phyloP scores from a whole-genome alignment of 2,329 filamentous ascomycete species.

The Stachybotrys chlorohalonatus region DNA sequence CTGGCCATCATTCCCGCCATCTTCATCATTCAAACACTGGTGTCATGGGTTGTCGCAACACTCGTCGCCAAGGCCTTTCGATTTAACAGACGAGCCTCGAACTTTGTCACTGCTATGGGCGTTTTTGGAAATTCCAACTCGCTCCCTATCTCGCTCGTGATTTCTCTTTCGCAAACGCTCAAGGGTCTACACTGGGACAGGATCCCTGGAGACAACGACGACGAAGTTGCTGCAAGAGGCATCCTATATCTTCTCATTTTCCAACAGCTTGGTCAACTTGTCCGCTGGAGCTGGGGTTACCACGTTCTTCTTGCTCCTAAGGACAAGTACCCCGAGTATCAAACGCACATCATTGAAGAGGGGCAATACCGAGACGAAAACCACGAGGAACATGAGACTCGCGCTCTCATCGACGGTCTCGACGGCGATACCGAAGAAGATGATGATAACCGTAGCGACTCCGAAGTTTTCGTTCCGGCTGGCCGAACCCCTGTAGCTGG shows the following conservation, averaged over 20 bases:
- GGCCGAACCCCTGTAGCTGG: constrained; percentile 45
- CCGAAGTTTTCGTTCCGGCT: constrained; percentile 42
- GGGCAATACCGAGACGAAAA: constrained; percentile 45
- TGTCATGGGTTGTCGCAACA: constrained; percentile 73
- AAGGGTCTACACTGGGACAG: constrained; percentile 89
- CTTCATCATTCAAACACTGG: constrained; percentile 76
- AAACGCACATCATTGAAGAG: constrained; percentile 43
- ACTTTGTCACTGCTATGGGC: constrained; percentile 96
- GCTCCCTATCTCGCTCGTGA: constrained; percentile 87
- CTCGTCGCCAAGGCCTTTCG: constrained; percentile 65
- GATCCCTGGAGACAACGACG: constrained; percentile 85
- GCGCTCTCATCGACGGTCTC: constrained; percentile 30
- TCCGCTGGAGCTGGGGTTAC: constrained; percentile 98
- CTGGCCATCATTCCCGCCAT: constrained; percentile 93
- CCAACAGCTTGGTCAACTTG: constrained; percentile 89
- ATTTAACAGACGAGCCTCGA: constrained; percentile 76
- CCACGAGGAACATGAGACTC: constrained; percentile 32
- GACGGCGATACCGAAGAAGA: constrained; percentile 29
- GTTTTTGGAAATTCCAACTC: constrained; percentile 98
- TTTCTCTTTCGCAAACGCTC: constrained; percentile 87
- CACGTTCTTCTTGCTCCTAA: constrained; percentile 87
- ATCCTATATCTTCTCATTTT: constrained; percentile 96
- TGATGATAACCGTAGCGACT: constrained; percentile 28
- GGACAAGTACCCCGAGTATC: constrained; percentile 59
- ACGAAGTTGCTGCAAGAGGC: constrained; percentile 85